Evolutionary conservation across 192 early-diverging fungal species (phyloP).

Genomic region (Gorgonomyces haynaldii): DNA sequence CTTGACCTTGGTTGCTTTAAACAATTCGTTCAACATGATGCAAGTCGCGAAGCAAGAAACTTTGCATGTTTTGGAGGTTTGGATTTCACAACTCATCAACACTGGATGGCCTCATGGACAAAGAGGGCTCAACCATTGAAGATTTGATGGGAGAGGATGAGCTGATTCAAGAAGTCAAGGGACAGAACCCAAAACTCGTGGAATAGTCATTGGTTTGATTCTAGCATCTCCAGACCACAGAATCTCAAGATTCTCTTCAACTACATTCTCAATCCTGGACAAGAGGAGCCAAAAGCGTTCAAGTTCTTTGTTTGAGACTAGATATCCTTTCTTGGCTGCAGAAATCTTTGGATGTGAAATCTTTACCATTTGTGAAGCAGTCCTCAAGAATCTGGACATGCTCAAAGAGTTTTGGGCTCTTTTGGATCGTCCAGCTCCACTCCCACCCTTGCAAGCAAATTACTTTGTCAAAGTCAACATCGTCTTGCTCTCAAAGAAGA

Average conservation of each 20-base stretch:
- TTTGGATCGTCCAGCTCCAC: constrained; percentile 60
- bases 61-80: constrained; percentile 93
- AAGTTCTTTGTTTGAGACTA: constrained; percentile 44
- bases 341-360: constrained; percentile 71
- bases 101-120: constrained; percentile 85
- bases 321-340: constrained; percentile 72
- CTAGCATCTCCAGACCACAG: constrained; percentile 62
- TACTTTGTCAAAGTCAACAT: constrained; percentile 88
- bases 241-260: constrained; percentile 65
- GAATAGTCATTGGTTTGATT: constrained; percentile 50
- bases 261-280: constrained; percentile 67
- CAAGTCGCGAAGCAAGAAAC: constrained; percentile 14
- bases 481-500: constrained; percentile 79
- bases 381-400: constrained; percentile 57
- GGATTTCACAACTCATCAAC: constrained; percentile 84
- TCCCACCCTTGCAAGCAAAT: constrained; percentile 72
- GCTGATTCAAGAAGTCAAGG: constrained; percentile 89
- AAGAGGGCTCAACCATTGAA: constrained; percentile 77
- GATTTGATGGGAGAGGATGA: constrained; percentile 90
- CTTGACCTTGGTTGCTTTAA: no score
- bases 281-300: constrained; percentile 68
- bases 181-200: constrained; percentile 81
- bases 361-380: constrained; percentile 64
- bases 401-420: constrained; percentile 77
- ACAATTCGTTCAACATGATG: no score